These are phyloP conservation scores for Alternaria sp. DNA, from an alignment of 2,329 filamentous ascomycete genomes.

Conservation along the genomic window DNA sequence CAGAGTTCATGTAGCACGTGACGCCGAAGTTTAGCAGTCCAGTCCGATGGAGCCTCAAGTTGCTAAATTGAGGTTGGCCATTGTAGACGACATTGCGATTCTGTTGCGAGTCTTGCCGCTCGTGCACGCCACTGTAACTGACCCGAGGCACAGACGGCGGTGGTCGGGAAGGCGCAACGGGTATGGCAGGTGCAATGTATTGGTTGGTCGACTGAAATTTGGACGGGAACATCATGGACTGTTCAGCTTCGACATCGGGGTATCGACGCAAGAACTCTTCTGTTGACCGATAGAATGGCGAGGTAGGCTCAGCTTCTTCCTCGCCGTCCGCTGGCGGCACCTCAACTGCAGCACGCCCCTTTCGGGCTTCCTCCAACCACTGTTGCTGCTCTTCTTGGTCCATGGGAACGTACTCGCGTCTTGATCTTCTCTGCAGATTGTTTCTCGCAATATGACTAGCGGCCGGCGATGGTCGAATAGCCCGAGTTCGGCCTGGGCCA, in stretches of 20 bases:
- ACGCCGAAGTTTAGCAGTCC: conserved; percentile 82
- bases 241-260: conserved; percentile 69
- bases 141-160: conserved; percentile 64
- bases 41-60: conserved; percentile 66
- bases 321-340: conserved; percentile 41
- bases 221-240: conserved; percentile 62
- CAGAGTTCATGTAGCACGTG: conserved; percentile 93
- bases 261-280: conserved; percentile 87
- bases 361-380: conserved; percentile 79
- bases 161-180: conserved; percentile 67
- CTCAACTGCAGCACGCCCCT: conserved; percentile 65
- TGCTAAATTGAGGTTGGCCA: conserved; percentile 55
- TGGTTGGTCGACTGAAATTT: conserved; percentile 53
- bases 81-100: conserved; percentile 55
- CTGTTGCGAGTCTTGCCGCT: conserved; percentile 56
- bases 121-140: conserved; percentile 83
- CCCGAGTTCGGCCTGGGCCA: conserved; percentile 57
- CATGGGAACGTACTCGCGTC: conserved; percentile 72
- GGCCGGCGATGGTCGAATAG: conserved; percentile 62
- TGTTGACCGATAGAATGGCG: conserved; percentile 68
- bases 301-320: conserved; percentile 42
- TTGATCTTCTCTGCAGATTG: conserved; percentile 64
- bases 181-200: conserved; percentile 63
- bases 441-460: conserved; percentile 62
- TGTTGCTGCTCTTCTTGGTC: conserved; percentile 80